Evolutionary conservation across 1,139 yeast species (phyloP), one percentile per base, ranked within the genome.

Genomic region (Hemisphaericaspora xylofermentans): DNA sequence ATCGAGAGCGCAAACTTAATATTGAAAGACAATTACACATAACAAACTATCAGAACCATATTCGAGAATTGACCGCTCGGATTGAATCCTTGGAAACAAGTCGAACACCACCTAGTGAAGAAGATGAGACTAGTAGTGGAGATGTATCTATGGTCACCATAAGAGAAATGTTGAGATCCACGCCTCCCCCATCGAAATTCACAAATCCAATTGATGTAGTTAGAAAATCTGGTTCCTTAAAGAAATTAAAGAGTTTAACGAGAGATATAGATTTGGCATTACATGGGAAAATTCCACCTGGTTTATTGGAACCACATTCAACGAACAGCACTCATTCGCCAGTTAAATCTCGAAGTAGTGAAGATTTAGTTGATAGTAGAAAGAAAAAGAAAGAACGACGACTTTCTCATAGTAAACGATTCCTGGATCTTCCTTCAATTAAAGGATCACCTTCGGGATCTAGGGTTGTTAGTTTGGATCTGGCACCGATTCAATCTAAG

Each of bases 11-110:
- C 26, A 62, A 59, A 35, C 44, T 49, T 6, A 62, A 59, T 35
- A 56, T 63, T 4, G 71, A 68, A 42, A 58, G 61, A 30, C 61
- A 56, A 35, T 56, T 71, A 35, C 58, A 60, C 42, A 61, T 70
- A 6, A 57, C 64, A 19, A 71, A 71, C 49, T 64, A 66, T 45
- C 66, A 66, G 42, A 68, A 65, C 43, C 60, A 60, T 29, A 57
- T 63, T 3, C 44, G 48, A 16, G 68, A 62, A 15, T 45, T 63
- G 31, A 52, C 50, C 7, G 38, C 28, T 8, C 51, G 46, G 35
- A 42, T 55, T 2, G 47, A 43, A 7, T 19, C 10, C 4, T 33
- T 41, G 27, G 49, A 47, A 27, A 24, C 18, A 19, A 13, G 28
- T 3, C 9, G 16, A 4, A 36, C 16, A 6, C 27, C 27, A 9